These are phyloP conservation scores for Tritrichomonas foetus DNA, from an alignment of 208 protist species.

Conservation along the genomic window DNA sequence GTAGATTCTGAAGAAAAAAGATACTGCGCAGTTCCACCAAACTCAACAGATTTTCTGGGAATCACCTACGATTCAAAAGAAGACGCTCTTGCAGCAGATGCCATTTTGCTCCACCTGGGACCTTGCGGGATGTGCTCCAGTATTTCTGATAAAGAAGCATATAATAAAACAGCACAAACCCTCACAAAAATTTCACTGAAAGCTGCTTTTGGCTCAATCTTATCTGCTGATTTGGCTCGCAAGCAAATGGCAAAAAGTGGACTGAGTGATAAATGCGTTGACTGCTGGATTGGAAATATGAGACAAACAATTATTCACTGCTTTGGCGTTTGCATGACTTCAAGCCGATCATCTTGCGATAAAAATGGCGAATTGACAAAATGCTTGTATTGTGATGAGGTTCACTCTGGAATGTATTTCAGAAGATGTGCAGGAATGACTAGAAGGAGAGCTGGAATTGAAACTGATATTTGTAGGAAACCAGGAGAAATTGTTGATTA, in stretches of 20 bases:
- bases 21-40: constrained; percentile 20
- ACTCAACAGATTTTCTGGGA: neutral
- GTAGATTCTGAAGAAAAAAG: neutral
- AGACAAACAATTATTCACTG: constrained; percentile 10
- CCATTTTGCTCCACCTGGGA: neutral
- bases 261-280: neutral
- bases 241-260: neutral
- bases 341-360: neutral
- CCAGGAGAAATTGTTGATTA: constrained; percentile 27
- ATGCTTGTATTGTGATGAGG: neutral
- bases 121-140: constrained; percentile 7
- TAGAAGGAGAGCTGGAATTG: constrained; percentile 30
- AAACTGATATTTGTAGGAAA: constrained; percentile 32
- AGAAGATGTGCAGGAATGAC: constrained; percentile 33
- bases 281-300: constrained; percentile 29
- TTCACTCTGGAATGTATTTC: constrained; percentile 28
- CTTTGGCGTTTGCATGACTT: neutral
- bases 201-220: neutral
- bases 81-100: neutral
- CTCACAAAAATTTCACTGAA: neutral
- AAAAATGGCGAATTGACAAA: constrained; percentile 31
- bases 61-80: neutral
- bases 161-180: neutral
- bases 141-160: neutral
- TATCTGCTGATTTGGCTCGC: neutral